Base-by-base conservation (phyloP, 1,284 basidiomycete species). In the Thecaphora thlaspeos region DNA sequence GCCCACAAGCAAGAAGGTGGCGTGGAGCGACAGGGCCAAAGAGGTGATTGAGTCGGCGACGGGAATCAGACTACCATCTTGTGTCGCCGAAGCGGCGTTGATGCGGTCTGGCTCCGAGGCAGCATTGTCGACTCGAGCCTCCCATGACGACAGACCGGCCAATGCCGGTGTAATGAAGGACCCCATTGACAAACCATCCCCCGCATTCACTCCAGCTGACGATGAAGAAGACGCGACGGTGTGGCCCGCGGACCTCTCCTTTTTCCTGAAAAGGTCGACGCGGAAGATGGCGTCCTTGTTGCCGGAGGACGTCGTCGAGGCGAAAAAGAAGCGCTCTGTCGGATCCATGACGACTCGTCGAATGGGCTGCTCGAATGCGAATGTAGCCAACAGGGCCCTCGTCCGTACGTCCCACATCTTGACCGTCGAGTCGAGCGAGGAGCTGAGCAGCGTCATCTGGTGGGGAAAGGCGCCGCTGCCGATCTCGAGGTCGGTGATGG, bases 361-460 rank as follows among this genome's bases (percentile, higher is more conserved):
- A 42, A 92, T 85, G 1, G 86, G 82, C 68, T 84, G 81, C 22
- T 91, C 89, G 53, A 93, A 57, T 59, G 86, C 82, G 75, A 92
- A 93, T 0, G 91, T 91, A 19, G 88, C 87, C n/a, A 94, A 80
- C 14, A 94, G 82, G 8, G 86, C 82, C 40, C 84, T 84, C 0
- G 89, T 86, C 3, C 85, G 82, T 5, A 91, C 79, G 68, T 91
- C 89, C 90, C 91, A 93, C 41, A 91, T 79, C 88, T 97, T 97
- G 72, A 91, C 89, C n/a, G 89, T 89, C 58, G 90, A 88, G 76
- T 97, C 94, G 37, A 88, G 78, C 0, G 90, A 90, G 7, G 88
- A 85, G 0, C 91, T 90, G 68, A 93, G 83, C 34, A 91, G 76
- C 43, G 89, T 83, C 76, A 86, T 87, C 41, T 82, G 83, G 17